Percentiles rank a stretch among this genome's conserved stretches.
These are phyloP conservation scores for Ceratocystis ficicola DNA, from an alignment of 2,329 filamentous ascomycete species.

Conservation along the genomic window DNA sequence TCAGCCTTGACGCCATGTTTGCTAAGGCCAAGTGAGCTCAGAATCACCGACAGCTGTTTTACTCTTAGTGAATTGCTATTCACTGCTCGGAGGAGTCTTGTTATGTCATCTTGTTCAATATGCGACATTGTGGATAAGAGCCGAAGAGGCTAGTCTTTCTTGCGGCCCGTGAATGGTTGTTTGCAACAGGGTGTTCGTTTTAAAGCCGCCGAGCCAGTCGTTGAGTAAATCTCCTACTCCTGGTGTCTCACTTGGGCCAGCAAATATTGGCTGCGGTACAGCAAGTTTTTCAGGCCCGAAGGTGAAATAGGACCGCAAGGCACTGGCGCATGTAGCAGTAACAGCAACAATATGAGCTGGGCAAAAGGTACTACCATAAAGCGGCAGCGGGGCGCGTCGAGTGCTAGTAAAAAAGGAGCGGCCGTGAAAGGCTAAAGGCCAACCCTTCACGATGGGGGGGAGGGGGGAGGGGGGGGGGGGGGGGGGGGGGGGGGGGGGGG, in stretches of 20 bases:
- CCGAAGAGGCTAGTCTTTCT: neutral
- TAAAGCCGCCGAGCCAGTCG: neutral
- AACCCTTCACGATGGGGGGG: neutral
- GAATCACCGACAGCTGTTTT: conserved; percentile 61
- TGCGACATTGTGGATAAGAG: conserved; percentile 9
- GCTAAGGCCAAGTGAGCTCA: conserved; percentile 59
- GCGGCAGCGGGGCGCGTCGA: neutral
- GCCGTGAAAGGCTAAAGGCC: no score
- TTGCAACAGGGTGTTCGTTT: neutral
- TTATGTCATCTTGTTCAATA: conserved; percentile 32
- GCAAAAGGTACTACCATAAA: neutral
- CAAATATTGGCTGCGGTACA: neutral
- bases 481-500: neutral
- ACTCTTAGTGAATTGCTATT: conserved; percentile 39
- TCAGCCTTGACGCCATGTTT: conserved; percentile 77
- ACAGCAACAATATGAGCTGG: neutral
- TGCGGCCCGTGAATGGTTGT: neutral
- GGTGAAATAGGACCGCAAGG: neutral
- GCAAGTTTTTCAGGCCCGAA: neutral
- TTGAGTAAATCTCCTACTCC: neutral
- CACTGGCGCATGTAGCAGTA: neutral
- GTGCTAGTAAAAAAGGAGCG: neutral
- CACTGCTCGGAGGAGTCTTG: conserved; percentile 35
- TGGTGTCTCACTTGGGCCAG: neutral
- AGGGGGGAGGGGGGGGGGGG: neutral